Evolutionary conservation across 2,329 filamentous ascomycete species (phyloP).

Genomic region (Lecanoromycetidae sp.): DNA sequence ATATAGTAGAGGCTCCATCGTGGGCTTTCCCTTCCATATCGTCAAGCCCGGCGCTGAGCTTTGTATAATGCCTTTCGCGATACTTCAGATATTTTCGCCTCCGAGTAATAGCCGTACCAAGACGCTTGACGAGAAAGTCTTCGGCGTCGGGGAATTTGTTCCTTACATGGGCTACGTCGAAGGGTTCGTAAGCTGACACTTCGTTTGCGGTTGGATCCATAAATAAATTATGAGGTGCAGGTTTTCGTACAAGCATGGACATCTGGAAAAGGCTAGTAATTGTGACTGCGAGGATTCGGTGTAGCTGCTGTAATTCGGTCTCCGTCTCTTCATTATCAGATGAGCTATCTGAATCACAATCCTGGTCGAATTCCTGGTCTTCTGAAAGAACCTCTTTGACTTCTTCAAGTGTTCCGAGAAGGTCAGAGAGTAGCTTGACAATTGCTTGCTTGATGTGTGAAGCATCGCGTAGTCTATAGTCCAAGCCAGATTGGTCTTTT

Average conservation of each 20-base stretch:
- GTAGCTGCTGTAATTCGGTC: constrained; percentile 6
- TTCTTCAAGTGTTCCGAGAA: constrained; percentile 7
- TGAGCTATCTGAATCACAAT: neutral
- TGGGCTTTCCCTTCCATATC: neutral
- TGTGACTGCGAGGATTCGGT: constrained; percentile 18
- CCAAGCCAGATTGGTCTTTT: constrained; percentile 22
- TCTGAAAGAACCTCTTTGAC: neutral
- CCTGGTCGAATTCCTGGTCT: neutral
- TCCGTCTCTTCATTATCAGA: constrained; percentile 1
- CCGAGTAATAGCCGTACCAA: constrained; percentile 27
- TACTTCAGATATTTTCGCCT: constrained; percentile 30
- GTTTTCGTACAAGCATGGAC: constrained; percentile 27
- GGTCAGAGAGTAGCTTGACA: constrained; percentile 13
- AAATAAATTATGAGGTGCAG: constrained; percentile 9
- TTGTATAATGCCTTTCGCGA: constrained; percentile 27
- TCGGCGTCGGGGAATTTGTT: constrained; percentile 23
- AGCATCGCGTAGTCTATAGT: constrained; percentile 22
- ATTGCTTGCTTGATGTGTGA: constrained; percentile 20
- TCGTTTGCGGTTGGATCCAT: constrained; percentile 17
- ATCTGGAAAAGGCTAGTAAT: constrained; percentile 28
- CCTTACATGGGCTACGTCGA: constrained; percentile 24
- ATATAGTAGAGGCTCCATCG: neutral
- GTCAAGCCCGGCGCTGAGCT: constrained; percentile 23
- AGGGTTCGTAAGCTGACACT: constrained; percentile 19
- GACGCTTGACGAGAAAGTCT: constrained; percentile 15